Evolutionary conservation across 2,329 filamentous ascomycete genomes (phyloP).

Genomic region (Clonostachys rosea): DNA sequence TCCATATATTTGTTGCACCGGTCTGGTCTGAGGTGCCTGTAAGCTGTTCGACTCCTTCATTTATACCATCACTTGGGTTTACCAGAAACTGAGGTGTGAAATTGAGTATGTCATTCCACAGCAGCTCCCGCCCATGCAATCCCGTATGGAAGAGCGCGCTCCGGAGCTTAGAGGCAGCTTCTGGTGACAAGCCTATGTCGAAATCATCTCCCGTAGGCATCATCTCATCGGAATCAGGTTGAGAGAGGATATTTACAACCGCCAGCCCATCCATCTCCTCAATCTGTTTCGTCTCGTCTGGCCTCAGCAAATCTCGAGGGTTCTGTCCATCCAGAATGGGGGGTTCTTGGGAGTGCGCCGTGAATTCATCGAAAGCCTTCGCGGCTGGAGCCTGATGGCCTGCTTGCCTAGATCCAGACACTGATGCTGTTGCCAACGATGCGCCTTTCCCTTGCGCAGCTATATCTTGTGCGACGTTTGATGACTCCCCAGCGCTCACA

Average conservation of each 20-base stretch:
- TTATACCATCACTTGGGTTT: conserved; percentile 9
- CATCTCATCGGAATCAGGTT: conserved; percentile 7
- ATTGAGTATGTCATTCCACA: conserved; percentile 43
- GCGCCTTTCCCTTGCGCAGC: too few species aligned
- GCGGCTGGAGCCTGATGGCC: too few species aligned
- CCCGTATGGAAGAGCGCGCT: conserved; percentile 27
- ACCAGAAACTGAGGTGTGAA: conserved; percentile 41
- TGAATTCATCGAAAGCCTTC: too few species aligned
- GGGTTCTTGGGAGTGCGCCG: too few species aligned
- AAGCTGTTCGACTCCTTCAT: conserved; percentile 12
- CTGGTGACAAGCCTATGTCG: conserved; percentile 15
- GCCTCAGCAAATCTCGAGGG: too few species aligned
- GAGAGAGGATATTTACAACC: conserved; percentile 29
- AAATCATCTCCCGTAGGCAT: conserved; percentile 10
- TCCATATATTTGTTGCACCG: conserved; percentile 39
- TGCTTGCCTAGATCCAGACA: too few species aligned
- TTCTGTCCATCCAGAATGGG: too few species aligned
- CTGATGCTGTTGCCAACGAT: too few species aligned
- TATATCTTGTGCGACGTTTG: too few species aligned
- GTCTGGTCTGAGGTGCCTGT: conserved; percentile 30
- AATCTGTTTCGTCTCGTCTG: too few species aligned
- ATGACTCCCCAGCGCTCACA: too few species aligned
- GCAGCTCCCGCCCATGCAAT: conserved; percentile 2
- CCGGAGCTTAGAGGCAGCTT: conserved; percentile 24
- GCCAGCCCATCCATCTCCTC: conserved; percentile 24